phyloP scores from a whole-genome alignment of 495 filamentous ascomycete genomes.

The Daldinia bambusicola region DNA sequence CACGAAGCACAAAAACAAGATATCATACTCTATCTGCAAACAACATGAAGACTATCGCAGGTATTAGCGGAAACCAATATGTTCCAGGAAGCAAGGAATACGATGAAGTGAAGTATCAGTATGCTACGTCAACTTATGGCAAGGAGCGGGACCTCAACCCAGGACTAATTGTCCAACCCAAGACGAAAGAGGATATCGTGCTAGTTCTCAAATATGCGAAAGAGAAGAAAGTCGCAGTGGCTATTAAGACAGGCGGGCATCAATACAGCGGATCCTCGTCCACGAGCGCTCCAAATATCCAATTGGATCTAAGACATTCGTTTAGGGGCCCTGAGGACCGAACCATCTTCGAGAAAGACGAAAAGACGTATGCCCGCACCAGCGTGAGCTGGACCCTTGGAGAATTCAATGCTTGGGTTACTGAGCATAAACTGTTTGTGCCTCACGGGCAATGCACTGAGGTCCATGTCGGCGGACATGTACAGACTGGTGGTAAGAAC shows the following conservation, averaged over 20 bases:
- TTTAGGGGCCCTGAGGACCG: constrained; percentile 47
- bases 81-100: constrained; percentile 43
- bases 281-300: constrained; percentile 51
- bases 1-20: not conserved
- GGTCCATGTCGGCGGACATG: constrained; percentile 57
- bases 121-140: constrained; percentile 52
- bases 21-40: not conserved
- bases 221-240: constrained; percentile 49
- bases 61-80: constrained; percentile 46
- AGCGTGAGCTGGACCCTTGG: constrained; percentile 55
- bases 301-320: constrained; percentile 49
- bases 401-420: constrained; percentile 51
- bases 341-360: constrained; percentile 45
- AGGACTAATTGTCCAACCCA: constrained; percentile 50
- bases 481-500: constrained; percentile 51
- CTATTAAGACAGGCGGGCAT: constrained; percentile 54
- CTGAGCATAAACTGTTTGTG: constrained; percentile 52
- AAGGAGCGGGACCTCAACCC: constrained; percentile 50
- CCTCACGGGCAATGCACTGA: constrained; percentile 56
- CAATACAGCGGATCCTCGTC: constrained; percentile 56
- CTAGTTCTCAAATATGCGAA: constrained; percentile 51
- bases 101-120: constrained; percentile 48
- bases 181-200: constrained; percentile 51
- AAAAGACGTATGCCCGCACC: constrained; percentile 47
- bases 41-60: constrained; percentile 47